Percentiles rank a stretch among this genome's conserved stretches.
Conservation (phyloP, 345 rosid species). For the Combretum micranthum region DNA sequence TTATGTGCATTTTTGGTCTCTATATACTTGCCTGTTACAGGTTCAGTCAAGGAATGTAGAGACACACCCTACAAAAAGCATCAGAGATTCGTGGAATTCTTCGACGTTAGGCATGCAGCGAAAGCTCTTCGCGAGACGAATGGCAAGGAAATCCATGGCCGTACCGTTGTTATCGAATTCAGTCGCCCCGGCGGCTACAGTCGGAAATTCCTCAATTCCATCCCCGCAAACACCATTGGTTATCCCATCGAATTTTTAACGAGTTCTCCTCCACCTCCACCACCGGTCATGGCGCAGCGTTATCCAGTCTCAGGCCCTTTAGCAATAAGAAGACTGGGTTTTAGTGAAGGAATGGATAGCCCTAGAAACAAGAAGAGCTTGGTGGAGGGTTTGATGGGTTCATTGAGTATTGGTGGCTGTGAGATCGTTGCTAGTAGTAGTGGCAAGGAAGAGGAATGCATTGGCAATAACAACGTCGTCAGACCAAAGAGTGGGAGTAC, state of each 20-base stretch:
- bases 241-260: background rate
- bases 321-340: background rate
- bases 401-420: slow-evolving; percentile 21
- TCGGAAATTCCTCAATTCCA: slow-evolving; percentile 38
- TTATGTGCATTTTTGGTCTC: background rate
- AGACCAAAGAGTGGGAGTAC: slow-evolving; percentile 5
- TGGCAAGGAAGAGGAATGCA: slow-evolving; percentile 3
- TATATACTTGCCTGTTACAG: slow-evolving; percentile 28
- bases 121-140: slow-evolving; percentile 63
- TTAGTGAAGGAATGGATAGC: slow-evolving; percentile 13
- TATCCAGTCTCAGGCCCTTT: background rate
- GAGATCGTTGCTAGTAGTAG: background rate
- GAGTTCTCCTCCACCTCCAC: slow-evolving; percentile 4
- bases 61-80: slow-evolving; percentile 86
- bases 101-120: slow-evolving; percentile 77
- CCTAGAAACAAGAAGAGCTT: slow-evolving; percentile 17
- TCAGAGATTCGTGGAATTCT: slow-evolving; percentile 80
- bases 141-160: slow-evolving; percentile 57
- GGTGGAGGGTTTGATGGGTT: slow-evolving; percentile 21
- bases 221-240: slow-evolving; percentile 10
- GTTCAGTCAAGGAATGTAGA: slow-evolving; percentile 70
- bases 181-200: slow-evolving; percentile 85
- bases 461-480: background rate
- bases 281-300: slow-evolving; percentile 7
- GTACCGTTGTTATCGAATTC: slow-evolving; percentile 51